phyloP scores from a whole-genome alignment of 257 asterid species.

The Apocynum venetum region DNA sequence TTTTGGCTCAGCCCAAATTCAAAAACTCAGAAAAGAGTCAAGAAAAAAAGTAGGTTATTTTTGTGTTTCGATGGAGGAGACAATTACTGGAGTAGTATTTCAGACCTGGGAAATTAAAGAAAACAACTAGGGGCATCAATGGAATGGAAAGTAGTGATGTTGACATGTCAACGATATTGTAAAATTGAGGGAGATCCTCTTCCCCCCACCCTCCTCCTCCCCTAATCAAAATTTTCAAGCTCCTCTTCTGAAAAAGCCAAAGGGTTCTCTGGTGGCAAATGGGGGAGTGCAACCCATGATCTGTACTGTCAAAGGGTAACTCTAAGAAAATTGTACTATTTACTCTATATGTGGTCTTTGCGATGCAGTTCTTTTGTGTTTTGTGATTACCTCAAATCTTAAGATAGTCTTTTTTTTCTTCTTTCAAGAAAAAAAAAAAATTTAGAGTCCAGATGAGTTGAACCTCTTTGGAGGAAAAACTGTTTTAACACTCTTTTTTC shows the following conservation, averaged over 20 bases:
- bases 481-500: no score
- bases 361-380: no score
- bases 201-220: not conserved
- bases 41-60: not conserved
- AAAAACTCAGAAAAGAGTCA: not conserved
- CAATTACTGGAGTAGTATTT: not conserved
- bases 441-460: no score
- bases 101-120: not conserved
- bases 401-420: no score
- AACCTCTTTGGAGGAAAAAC: no score
- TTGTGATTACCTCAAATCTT: no score
- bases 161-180: conserved; percentile 35
- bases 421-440: no score
- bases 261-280: conserved; percentile 10
- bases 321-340: no score
- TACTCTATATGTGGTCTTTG: no score
- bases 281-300: not conserved
- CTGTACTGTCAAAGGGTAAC: not conserved
- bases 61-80: not conserved
- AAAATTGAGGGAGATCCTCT: conserved; percentile 34
- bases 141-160: conserved; percentile 12
- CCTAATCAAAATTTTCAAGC: conserved; percentile 13
- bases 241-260: conserved; percentile 23
- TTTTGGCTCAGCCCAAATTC: not conserved
- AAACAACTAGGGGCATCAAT: not conserved